Conservation (phyloP, 305 asterid species). For the Solanum aculeatissimum region DNA sequence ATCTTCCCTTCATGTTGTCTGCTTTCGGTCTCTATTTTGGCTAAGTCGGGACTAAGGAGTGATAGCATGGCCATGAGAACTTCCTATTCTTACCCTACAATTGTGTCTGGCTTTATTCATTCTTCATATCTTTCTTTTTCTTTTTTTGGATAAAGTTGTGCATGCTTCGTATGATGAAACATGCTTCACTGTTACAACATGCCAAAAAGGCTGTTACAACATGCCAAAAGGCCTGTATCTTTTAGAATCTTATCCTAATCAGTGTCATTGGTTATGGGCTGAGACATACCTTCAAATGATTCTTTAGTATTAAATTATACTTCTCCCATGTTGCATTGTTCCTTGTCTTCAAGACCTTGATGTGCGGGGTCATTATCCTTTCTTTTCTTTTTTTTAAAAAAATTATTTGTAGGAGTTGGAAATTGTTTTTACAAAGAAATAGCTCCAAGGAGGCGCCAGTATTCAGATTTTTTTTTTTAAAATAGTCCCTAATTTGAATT, state of each 20-base stretch:
- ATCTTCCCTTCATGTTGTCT: background rate
- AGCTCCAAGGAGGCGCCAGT: background rate
- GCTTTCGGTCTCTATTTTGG: background rate
- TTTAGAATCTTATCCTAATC: slow-evolving; percentile 32
- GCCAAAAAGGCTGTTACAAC: background rate
- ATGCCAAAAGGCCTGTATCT: background rate
- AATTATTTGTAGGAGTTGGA: background rate
- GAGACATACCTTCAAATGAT: slow-evolving; percentile 13
- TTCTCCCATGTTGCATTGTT: slow-evolving; percentile 8
- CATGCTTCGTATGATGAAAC: background rate
- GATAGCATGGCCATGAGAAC: background rate
- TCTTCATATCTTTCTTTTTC: background rate
- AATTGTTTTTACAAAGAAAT: background rate
- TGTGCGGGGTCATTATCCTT: background rate
- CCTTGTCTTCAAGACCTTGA: slow-evolving; percentile 1
- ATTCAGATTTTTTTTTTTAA: background rate
- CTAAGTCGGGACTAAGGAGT: background rate
- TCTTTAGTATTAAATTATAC: slow-evolving; percentile 1
- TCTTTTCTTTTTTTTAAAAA: background rate
- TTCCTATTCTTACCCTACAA: background rate
- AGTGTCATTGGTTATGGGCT: slow-evolving; percentile 28
- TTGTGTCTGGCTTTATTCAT: background rate
- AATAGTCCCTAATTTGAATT: no score
- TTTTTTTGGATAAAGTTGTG: background rate
- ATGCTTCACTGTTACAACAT: background rate